phyloP scores from a whole-genome alignment of 768 basidiomycete species.

The Fomitopsis serialis region DNA sequence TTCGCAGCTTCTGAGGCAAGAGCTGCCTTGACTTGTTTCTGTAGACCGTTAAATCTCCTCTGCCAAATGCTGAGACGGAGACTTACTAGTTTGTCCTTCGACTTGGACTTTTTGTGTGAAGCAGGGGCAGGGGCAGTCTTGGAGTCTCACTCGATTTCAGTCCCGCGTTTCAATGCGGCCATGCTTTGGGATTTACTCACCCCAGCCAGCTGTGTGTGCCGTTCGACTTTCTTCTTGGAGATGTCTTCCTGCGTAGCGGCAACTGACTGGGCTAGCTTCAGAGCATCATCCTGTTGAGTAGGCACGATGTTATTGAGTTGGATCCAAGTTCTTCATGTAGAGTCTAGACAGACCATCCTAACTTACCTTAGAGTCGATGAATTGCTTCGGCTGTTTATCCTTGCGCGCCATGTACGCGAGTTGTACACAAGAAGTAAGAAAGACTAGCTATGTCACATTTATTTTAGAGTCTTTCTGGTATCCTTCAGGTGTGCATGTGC shows the following conservation, averaged over 20 bases:
- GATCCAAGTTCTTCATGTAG: too few species aligned
- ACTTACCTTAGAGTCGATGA: not conserved
- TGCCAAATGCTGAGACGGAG: not conserved
- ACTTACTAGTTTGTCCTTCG: slow-evolving; percentile 4
- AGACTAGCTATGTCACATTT: too few species aligned
- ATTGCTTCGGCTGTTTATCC: not conserved
- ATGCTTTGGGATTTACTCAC: not conserved
- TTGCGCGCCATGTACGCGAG: not conserved
- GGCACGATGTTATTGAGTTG: too few species aligned
- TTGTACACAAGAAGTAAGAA: too few species aligned
- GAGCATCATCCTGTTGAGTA: slow-evolving; percentile 1
- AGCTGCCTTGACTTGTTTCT: slow-evolving; percentile 2
- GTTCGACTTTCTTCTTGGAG: not conserved
- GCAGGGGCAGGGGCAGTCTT: not conserved
- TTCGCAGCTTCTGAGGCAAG: not conserved
- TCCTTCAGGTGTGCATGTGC: too few species aligned
- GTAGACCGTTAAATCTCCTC: not conserved
- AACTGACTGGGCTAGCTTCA: slow-evolving; percentile 1
- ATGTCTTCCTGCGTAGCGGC: not conserved
- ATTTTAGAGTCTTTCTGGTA: too few species aligned
- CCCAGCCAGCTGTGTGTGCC: not conserved
- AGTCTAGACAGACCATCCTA: too few species aligned
- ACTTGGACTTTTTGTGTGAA: not conserved
- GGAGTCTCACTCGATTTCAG: not conserved
- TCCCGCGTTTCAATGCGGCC: not conserved